A percentile compares a stretch with the other conserved stretches of the same genome.
These are phyloP conservation scores for Diaporthe amygdali DNA, from an alignment of 2,329 filamentous ascomycete species.

Conservation along the genomic window DNA sequence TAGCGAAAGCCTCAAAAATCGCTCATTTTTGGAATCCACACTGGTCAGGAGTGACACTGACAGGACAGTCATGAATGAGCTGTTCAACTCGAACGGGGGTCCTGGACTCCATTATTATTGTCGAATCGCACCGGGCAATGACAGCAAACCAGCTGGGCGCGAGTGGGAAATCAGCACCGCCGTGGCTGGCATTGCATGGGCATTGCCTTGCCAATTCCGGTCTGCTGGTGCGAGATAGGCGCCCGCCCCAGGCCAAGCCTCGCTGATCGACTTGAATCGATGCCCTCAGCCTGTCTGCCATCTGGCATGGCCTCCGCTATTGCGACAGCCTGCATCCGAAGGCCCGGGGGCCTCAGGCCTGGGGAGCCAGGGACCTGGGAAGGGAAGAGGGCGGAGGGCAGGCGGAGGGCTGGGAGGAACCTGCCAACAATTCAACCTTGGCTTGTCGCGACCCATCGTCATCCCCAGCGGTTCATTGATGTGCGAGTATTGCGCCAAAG, in stretches of 20 bases:
- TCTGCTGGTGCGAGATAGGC: not conserved
- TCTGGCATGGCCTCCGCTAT: slow-evolving; percentile 1
- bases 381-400: not conserved
- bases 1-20: not conserved
- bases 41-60: slow-evolving; percentile 12
- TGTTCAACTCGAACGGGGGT: not conserved
- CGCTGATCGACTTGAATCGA: not conserved
- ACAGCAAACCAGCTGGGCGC: too few species aligned
- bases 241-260: slow-evolving; percentile 4
- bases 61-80: slow-evolving; percentile 3
- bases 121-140: not conserved
- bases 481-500: not conserved
- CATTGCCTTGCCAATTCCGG: slow-evolving; percentile 10
- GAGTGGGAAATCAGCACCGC: not conserved
- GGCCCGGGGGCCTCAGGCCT: not conserved
- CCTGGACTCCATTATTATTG: not conserved
- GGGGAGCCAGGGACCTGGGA: not conserved
- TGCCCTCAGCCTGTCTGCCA: not conserved
- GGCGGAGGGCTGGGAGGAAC: not conserved
- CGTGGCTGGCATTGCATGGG: slow-evolving; percentile 8
- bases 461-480: not conserved
- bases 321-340: not conserved
- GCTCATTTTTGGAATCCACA: slow-evolving; percentile 16
- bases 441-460: not conserved
- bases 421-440: not conserved